These are phyloP conservation scores for Xylaria sp. DNA, from an alignment of 2,329 filamentous ascomycete species.

Conservation along the genomic window DNA sequence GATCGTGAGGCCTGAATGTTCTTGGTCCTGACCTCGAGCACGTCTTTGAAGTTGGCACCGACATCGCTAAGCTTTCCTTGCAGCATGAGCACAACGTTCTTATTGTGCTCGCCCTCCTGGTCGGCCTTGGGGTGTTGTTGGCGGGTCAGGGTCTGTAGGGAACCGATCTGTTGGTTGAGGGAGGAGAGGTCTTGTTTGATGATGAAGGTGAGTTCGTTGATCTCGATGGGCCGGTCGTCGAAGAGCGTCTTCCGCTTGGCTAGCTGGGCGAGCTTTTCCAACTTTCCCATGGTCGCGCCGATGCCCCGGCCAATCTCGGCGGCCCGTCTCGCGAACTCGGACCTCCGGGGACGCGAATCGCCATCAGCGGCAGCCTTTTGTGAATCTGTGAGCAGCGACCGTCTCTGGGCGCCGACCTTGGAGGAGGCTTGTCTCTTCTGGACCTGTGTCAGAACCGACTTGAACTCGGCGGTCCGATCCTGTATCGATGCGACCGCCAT, in stretches of 20 bases:
- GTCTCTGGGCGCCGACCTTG: conserved; percentile 79
- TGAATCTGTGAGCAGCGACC: conserved; percentile 76
- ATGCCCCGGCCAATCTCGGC: conserved; percentile 93
- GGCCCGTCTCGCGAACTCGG: conserved; percentile 91
- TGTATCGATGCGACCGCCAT: conserved; percentile 83
- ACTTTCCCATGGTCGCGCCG: conserved; percentile 88
- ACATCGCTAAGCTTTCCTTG: conserved; percentile 93
- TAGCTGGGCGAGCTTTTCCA: conserved; percentile 90
- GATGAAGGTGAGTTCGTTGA: conserved; percentile 94
- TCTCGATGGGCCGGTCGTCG: conserved; percentile 94
- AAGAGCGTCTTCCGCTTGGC: conserved; percentile 97
- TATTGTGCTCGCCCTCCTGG: conserved; percentile 96
- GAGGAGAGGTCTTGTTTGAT: conserved; percentile 95
- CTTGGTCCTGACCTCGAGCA: conserved; percentile 93
- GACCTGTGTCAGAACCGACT: conserved; percentile 84
- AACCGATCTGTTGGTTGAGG: conserved; percentile 83
- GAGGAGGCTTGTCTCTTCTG: conserved; percentile 78
- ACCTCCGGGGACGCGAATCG: conserved; percentile 65
- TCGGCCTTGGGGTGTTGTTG: conserved; percentile 74
- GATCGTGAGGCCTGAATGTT: conserved; percentile 95
- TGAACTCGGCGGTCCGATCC: conserved; percentile 95
- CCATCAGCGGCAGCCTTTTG: conserved; percentile 70
- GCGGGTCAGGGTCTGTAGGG: conserved; percentile 77
- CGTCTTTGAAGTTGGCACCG: conserved; percentile 94
- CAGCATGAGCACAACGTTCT: conserved; percentile 91